Evolutionary conservation across 345 rosid species (phyloP).

Genomic region (Barbarea vulgaris): DNA sequence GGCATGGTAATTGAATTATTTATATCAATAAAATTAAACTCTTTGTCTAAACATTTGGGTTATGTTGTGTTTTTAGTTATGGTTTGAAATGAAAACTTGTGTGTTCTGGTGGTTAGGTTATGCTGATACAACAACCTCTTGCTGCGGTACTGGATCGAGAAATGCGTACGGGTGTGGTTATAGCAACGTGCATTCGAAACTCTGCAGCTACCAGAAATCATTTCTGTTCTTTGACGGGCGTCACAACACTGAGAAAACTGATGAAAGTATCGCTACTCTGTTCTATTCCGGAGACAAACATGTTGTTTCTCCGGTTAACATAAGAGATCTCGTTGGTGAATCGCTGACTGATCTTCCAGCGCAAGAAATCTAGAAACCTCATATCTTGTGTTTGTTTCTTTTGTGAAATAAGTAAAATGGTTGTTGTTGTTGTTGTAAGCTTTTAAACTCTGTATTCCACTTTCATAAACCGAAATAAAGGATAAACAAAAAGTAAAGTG

Average conservation of each 20-base stretch:
- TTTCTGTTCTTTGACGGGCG: constrained; percentile 42
- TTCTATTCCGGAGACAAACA: constrained; percentile 36
- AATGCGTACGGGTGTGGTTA: constrained; percentile 42
- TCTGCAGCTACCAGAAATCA: constrained; percentile 36
- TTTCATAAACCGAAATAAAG: neutral
- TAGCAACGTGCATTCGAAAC: constrained; percentile 38
- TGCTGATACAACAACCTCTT: constrained; percentile 35
- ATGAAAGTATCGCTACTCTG: constrained; percentile 27
- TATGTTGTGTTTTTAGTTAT: too few relatives aligned
- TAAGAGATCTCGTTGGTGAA: constrained; percentile 34
- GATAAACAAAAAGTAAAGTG: neutral
- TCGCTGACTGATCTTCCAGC: neutral
- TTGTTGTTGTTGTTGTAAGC: neutral
- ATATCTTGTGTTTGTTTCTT: neutral
- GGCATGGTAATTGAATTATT: too few relatives aligned
- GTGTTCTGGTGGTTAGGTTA: constrained; percentile 30
- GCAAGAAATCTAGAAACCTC: constrained; percentile 28
- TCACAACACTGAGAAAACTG: constrained; percentile 42
- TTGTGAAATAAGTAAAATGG: constrained; percentile 20
- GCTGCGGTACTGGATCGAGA: constrained; percentile 42
- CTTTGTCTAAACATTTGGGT: too few relatives aligned
- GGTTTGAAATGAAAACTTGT: neutral
- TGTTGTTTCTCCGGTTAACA: constrained; percentile 35
- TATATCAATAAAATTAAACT: too few relatives aligned
- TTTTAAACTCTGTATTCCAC: constrained; percentile 2